Evolutionary conservation across 371 early-diverging fungal species (phyloP), one percentile per base, ranked within the genome.

Genomic region (Rhizopus stolonifer): DNA sequence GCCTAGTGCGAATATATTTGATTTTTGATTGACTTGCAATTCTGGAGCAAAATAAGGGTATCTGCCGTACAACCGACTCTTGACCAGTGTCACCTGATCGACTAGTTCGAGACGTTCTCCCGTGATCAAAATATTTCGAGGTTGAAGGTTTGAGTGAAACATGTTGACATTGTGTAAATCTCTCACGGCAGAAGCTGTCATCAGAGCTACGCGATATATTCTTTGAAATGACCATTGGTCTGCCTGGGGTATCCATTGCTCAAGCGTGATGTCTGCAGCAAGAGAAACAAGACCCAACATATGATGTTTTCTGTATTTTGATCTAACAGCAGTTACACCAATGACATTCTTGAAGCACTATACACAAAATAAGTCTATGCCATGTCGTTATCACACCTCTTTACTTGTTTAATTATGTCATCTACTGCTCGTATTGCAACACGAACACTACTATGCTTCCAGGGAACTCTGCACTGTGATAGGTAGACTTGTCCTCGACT

Each of bases 21-120:
- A 61, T 22, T 54, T 54, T 18, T 52, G 23, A 6, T 46, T 44
- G 13, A 33, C 18, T 15, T 29, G 21, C 17, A 58, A 32, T 44
- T 76, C 77, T 18, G 77, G 77, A 21, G 77, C 66, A 21, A 76
- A 49, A 24, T 76, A 76, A 4, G 77, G 77, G 48, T 66, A 70
- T 25, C 77, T 53, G 1, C 77, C 77, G 47, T 61, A 61, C 26
- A 49, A 24, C 11, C 29, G 17, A 2, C 39, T n/a, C 11, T 24
- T 40, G 0, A 38, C 11, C 1, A 44, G 42, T 11, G 31, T 18
- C 14, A 17, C 26, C 15, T 32, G 34, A 2, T 61, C 56, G 2
- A 52, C 39, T 10, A 56, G 22, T 0, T 32, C 24, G 9, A 54
- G 22, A 1, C 43, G 14, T 1, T 19, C 17, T 3, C 44, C 19